These are phyloP conservation scores for Penicillium malachiteum DNA, from an alignment of 495 filamentous ascomycete genomes.

Conservation along the genomic window DNA sequence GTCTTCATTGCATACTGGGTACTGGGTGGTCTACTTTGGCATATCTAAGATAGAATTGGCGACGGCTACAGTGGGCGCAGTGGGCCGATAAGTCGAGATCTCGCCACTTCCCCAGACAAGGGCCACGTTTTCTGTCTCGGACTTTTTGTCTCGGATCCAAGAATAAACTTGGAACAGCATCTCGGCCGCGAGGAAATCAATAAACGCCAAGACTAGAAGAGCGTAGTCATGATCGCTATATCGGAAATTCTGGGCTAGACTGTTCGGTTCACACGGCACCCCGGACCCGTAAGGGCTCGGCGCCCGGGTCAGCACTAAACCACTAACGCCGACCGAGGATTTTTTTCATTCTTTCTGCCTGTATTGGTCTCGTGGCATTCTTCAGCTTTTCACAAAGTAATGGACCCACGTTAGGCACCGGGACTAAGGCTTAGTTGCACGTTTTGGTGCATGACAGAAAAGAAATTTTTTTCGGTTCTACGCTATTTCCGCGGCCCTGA, in stretches of 20 bases:
- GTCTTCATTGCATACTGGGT: background rate
- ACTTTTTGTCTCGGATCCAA: conserved; percentile 1
- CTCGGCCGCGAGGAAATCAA: background rate
- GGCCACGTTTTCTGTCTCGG: conserved; percentile 5
- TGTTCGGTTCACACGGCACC: conserved; percentile 21
- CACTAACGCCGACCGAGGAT: background rate
- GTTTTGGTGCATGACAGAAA: too few species aligned
- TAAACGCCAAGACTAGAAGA: conserved; percentile 1
- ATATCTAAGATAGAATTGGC: background rate
- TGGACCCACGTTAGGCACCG: background rate
- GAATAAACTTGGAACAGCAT: background rate
- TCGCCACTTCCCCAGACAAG: conserved; percentile 14
- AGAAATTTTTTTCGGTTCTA: too few species aligned
- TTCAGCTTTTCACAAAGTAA: background rate
- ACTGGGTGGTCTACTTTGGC: background rate
- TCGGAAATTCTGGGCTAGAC: conserved; percentile 13
- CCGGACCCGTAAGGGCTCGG: conserved; percentile 14
- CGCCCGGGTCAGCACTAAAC: background rate
- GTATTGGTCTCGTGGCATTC: background rate
- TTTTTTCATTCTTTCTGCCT: background rate
- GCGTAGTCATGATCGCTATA: background rate
- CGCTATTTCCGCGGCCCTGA: background rate
- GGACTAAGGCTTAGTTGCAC: background rate
- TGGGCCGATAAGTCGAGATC: background rate
- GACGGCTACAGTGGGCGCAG: background rate